phyloP scores from a whole-genome alignment of 2,329 filamentous ascomycete genomes.

The Ophiocordyceps polyrhachis-furcata region DNA sequence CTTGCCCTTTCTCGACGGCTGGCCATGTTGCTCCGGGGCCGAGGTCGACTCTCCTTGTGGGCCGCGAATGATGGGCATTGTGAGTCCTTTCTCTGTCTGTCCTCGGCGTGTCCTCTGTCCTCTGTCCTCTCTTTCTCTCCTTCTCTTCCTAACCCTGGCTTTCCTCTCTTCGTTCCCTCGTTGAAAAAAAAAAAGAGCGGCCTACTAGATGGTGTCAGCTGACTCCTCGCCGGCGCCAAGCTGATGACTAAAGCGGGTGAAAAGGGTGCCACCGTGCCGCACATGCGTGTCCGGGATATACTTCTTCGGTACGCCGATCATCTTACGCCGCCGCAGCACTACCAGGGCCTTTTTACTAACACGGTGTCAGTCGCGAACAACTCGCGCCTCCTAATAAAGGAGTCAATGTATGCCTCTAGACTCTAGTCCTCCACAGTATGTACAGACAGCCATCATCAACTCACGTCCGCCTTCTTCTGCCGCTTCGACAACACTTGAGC shows the following conservation, averaged over 20 bases:
- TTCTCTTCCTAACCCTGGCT: too few relatives aligned
- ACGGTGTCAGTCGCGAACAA: not conserved
- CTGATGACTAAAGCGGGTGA: not conserved
- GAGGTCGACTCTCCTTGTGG: conserved; percentile 25
- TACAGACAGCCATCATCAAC: not conserved
- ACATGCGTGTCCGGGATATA: not conserved
- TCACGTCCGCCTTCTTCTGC: not conserved
- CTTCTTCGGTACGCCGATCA: not conserved
- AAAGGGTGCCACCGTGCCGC: too few relatives aligned
- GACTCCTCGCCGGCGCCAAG: too few relatives aligned
- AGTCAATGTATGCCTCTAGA: not conserved
- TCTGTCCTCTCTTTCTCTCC: not conserved
- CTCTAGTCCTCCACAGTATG: not conserved
- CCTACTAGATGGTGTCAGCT: too few relatives aligned
- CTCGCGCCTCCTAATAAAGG: not conserved
- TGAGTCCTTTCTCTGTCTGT: not conserved
- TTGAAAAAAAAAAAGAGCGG: not conserved
- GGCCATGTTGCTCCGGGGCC: conserved; percentile 64
- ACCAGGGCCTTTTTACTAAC: not conserved
- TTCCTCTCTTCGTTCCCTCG: too few relatives aligned
- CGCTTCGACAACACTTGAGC: not conserved
- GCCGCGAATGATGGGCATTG: conserved; percentile 35
- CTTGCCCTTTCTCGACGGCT: conserved; percentile 90
- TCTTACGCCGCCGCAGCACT: not conserved
- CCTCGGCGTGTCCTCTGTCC: not conserved